Evolutionary conservation across 179 eudicot species (phyloP).

Genomic region (Vitellaria paradoxa): DNA sequence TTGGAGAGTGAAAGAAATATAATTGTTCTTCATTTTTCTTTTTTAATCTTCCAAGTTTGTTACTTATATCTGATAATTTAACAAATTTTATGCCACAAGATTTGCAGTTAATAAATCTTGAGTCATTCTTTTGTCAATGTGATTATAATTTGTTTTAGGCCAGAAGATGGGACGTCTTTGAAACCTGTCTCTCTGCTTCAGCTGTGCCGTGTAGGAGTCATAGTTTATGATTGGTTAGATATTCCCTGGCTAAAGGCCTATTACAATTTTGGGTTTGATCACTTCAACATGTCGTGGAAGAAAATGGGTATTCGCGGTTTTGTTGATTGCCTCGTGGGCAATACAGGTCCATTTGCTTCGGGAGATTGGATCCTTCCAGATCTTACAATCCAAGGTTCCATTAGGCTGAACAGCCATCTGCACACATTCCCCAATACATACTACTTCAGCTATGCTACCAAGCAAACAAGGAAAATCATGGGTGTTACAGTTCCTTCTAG

Average conservation of each 20-base stretch:
- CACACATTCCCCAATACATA: conserved; percentile 80
- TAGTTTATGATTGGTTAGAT: conserved; percentile 90
- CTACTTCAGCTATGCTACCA: conserved; percentile 94
- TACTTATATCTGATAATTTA: background rate
- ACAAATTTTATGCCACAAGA: background rate
- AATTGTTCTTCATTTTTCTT: background rate
- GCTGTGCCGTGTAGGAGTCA: conserved; percentile 63
- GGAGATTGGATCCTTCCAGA: conserved; percentile 98
- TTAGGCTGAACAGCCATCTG: conserved; percentile 57
- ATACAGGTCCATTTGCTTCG: conserved; percentile 80
- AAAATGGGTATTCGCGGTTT: conserved; percentile 75
- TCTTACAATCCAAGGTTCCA: conserved; percentile 81
- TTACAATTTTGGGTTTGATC: conserved; percentile 95
- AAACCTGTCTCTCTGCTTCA: conserved; percentile 77
- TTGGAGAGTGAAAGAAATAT: background rate
- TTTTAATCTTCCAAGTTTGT: background rate
- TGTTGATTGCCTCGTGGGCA: conserved; percentile 70
- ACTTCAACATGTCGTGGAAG: conserved; percentile 85
- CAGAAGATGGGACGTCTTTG: conserved; percentile 72
- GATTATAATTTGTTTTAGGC: conserved; percentile 39
- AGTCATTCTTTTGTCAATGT: background rate
- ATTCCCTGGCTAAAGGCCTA: conserved; percentile 70
- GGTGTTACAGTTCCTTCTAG: conserved; percentile 75
- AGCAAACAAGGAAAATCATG: conserved; percentile 58
- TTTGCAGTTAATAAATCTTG: background rate